Evolutionary conservation across 768 basidiomycete species (phyloP), one percentile per base, ranked within the genome.

Genomic region (Psilocybe cubensis): DNA sequence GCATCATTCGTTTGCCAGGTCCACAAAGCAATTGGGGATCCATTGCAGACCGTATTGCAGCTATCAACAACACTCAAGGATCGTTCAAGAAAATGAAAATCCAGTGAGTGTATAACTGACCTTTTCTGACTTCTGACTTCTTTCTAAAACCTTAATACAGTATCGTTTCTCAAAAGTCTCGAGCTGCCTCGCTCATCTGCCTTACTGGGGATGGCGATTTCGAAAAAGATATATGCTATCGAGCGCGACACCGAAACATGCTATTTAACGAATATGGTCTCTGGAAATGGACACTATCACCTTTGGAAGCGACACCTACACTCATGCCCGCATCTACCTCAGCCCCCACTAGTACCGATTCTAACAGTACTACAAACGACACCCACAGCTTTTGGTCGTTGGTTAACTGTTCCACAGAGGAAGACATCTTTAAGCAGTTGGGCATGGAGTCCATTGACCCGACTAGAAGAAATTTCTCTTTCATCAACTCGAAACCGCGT

Each of bases 241-340:
- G 73, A 35, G 89, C 88, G 0, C 51, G 63, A 5, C 72, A 70
- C 42, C 63, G 75, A 2, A 82, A 80, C 14, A 62, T 87, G 63
- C 72, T 79, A 29, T 74, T 90, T 25, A 81, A 87, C 61, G 84
- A 86, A 61, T 82, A 76, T 59, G 89, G 88, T 11, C 71, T 90
- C 3, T 90, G 89, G 89, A 74, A 70, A 48, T 87, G 85, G 83
- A 69, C 28, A 11, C 25, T 9, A 59, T 52, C 45, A 56, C 58
- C 23, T 54, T 52, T 20, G 27, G 18, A 7, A 18, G 10, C 42
- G 28, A 28, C 24, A 7, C 40, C 28, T 47, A 42, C 4, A 21
- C 28, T 43, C 20, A 46, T 5, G n/a, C 42, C 35, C 24, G 27
- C 43, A 23, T n/a, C 42, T 20, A 43, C 21, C n/a, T 2, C 42